Percentiles rank a stretch among this genome's conserved stretches.
Evolutionary conservation across 1,284 basidiomycete species (phyloP).

Genomic region (Microstroma glucosiphilum): DNA sequence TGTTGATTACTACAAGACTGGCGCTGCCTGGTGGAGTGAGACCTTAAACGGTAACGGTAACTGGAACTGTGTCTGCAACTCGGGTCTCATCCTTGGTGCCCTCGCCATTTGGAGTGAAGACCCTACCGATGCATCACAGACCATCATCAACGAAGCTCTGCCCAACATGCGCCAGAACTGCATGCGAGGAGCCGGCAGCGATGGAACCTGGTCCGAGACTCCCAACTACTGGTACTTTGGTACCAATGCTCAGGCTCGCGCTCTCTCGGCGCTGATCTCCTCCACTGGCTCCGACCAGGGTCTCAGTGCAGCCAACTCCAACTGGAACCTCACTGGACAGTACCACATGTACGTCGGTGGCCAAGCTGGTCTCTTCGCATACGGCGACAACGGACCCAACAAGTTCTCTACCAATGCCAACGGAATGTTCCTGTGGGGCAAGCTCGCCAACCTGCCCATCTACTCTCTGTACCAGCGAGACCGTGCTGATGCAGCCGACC

Average conservation of each 20-base stretch:
- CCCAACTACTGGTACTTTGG: slow-evolving; percentile 63
- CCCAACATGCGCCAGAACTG: slow-evolving; percentile 75
- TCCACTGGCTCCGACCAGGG: slow-evolving; percentile 79
- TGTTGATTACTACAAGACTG: slow-evolving; percentile 54
- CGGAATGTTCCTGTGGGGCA: slow-evolving; percentile 40
- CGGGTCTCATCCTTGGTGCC: slow-evolving; percentile 78
- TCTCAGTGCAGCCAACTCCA: slow-evolving; percentile 57
- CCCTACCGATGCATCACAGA: slow-evolving; percentile 62
- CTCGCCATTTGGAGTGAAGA: slow-evolving; percentile 81
- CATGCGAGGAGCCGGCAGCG: slow-evolving; percentile 58
- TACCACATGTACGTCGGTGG: slow-evolving; percentile 89
- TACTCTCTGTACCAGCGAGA: slow-evolving; percentile 90
- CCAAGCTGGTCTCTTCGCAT: slow-evolving; percentile 79
- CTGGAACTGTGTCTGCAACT: slow-evolving; percentile 98
- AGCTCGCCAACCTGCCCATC: slow-evolving; percentile 55
- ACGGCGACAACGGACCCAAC: slow-evolving; percentile 91
- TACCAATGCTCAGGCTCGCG: slow-evolving; percentile 86
- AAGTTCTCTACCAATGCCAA: slow-evolving; percentile 64
- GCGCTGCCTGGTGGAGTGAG: slow-evolving; percentile 53
- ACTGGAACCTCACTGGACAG: slow-evolving; percentile 66
- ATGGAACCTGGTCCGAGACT: slow-evolving; percentile 93
- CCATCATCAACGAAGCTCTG: slow-evolving; percentile 61
- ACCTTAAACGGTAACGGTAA: slow-evolving; percentile 59
- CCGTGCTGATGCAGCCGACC: slow-evolving; percentile 75
- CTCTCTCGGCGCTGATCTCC: slow-evolving; percentile 72